Evolutionary conservation across 768 basidiomycete genomes (phyloP).

Genomic region (Suillus subaureus): DNA sequence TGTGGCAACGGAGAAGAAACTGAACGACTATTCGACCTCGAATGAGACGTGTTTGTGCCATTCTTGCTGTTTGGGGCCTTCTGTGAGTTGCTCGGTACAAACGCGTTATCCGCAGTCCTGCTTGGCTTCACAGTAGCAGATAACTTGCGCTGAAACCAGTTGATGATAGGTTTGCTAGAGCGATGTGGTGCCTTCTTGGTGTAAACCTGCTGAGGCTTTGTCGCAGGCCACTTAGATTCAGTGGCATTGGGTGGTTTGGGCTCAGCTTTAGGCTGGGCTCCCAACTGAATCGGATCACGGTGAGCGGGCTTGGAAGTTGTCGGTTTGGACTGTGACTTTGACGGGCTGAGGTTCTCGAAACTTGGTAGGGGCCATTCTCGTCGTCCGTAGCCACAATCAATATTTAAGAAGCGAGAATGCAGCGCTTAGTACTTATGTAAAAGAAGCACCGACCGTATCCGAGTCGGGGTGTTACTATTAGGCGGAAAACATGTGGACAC

Average conservation of each 20-base stretch:
- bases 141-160: conserved; percentile 89
- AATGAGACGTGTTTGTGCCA: conserved; percentile 11
- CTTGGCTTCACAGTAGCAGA: conserved; percentile 66
- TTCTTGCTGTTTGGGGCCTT: conserved; percentile 19
- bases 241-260: conserved; percentile 15
- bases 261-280: conserved; percentile 20
- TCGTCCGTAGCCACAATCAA: conserved; percentile 12
- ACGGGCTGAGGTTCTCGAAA: conserved; percentile 17
- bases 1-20: conserved; percentile 33
- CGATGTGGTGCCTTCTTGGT: conserved; percentile 68
- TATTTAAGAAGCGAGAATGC: conserved; percentile 6
- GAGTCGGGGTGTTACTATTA: neutral
- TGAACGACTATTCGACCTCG: conserved; percentile 30
- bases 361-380: conserved; percentile 17
- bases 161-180: conserved; percentile 83
- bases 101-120: conserved; percentile 41
- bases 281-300: conserved; percentile 3
- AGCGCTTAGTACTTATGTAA: conserved; percentile 4
- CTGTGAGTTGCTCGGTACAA: conserved; percentile 14
- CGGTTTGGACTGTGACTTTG: conserved; percentile 19
- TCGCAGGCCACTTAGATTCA: conserved; percentile 23
- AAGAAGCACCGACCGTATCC: neutral
- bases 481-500: neutral
- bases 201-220: conserved; percentile 36
- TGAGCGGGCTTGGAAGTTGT: conserved; percentile 4